phyloP scores from a whole-genome alignment of 129 eudicot species.

The Tanacetum coccineum region DNA sequence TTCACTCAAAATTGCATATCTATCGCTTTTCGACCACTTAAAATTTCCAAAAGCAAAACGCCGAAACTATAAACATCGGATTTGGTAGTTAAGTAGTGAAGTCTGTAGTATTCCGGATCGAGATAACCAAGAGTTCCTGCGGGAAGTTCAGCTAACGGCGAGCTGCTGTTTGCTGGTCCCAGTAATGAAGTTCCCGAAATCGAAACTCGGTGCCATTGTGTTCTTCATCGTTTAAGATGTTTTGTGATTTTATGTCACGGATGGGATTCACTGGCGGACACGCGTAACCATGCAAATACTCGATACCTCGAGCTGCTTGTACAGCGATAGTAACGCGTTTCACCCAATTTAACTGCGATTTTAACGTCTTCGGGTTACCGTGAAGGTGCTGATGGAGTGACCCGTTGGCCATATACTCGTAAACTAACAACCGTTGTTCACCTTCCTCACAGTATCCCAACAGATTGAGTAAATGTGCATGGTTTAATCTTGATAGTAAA shows the following conservation, averaged over 20 bases:
- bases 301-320: constrained; percentile 94
- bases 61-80: constrained; percentile 92
- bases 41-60: constrained; percentile 77
- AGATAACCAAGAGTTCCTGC: constrained; percentile 95
- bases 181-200: constrained; percentile 80
- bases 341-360: constrained; percentile 77
- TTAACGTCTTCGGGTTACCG: constrained; percentile 44
- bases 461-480: constrained; percentile 84
- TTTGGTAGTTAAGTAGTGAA: constrained; percentile 90
- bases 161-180: constrained; percentile 86
- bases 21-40: constrained; percentile 80
- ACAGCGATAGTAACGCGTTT: constrained; percentile 86
- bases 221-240: constrained; percentile 87
- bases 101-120: constrained; percentile 84
- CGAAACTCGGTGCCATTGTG: constrained; percentile 97
- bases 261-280: constrained; percentile 96
- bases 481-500: constrained; percentile 73
- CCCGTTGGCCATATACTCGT: constrained; percentile 94
- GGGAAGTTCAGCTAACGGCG: constrained; percentile 87
- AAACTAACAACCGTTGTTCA: constrained; percentile 77
- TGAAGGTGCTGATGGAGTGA: constrained; percentile 88
- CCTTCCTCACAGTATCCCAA: constrained; percentile 97
- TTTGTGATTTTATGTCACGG: constrained; percentile 90
- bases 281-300: constrained; percentile 90
- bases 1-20: constrained; percentile 86